Evolutionary conservation across 768 basidiomycete species (phyloP), one percentile per base, ranked within the genome.

Genomic region (Lactarius evosmus): DNA sequence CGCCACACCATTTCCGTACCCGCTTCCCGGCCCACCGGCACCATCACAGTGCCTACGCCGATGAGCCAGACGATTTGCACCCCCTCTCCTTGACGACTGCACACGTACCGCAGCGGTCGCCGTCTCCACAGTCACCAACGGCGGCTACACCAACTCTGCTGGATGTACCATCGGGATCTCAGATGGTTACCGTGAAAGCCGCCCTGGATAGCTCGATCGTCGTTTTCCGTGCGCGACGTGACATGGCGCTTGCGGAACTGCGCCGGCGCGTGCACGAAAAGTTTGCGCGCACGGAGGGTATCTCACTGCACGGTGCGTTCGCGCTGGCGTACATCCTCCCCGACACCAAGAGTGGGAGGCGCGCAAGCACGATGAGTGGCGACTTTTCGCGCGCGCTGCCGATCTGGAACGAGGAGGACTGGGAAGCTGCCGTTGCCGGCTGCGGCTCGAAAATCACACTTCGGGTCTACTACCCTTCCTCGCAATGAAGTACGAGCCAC

Each of bases 191-290:
- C 2, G 80, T 91, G 76, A 91, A 91, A 75, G 89, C 84, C 5
- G 80, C 80, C 50, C 82, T 83, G 67, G 80, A 83, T 68, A 80
- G 84, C 66, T 76, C 80, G 30, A 86, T 88, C 65, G 79, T 91
- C 69, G 74, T 88, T 64, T 78, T 91, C 56, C 85, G 86, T 50
- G 74, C 81, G 8, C 73, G 82, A 14, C 78, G 78, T 65, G 74
- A 77, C 46, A 76, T 78, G 62, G 50, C 79, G n/a, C 80, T 85
- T 60, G 69, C 73, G 19, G 83, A 85, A 51, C 69, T 91, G 17
- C 85, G 85, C 63, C 75, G 75, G 57, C 80, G 82, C 54, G 75
- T 92, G 29, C 81, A 82, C 65, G 82, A 86, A 60, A 90, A 89
- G 69, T 86, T 91, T 70, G 78, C 81, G n/a, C 77, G 79, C 27